Conservation (phyloP, 164 flowering plant species). For the Dillenia suffruticosa region DNA sequence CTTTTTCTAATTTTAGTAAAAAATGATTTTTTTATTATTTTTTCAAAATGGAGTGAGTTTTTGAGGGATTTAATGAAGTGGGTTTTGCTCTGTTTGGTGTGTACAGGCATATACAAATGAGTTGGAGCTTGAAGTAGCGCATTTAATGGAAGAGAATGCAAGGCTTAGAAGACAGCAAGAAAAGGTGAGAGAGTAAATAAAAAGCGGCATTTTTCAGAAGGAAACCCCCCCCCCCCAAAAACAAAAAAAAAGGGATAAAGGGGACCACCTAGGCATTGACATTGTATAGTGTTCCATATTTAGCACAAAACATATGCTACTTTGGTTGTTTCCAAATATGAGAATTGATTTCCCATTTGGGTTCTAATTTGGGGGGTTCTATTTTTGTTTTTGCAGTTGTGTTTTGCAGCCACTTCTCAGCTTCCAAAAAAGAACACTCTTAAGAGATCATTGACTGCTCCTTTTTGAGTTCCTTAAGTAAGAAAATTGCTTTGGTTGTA, state of each 20-base stretch:
- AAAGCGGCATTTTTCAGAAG: not conserved
- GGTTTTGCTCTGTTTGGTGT: not conserved
- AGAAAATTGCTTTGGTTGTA: too few species aligned
- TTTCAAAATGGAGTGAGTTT: not conserved
- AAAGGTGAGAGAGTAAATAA: slow-evolving; percentile 18
- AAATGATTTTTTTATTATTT: not conserved
- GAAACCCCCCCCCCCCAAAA: too few species aligned
- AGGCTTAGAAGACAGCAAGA: slow-evolving; percentile 41
- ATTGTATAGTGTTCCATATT: not conserved
- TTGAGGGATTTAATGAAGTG: not conserved
- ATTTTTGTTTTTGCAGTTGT: slow-evolving; percentile 15
- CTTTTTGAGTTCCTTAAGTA: slow-evolving; percentile 35
- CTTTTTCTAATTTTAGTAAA: not conserved
- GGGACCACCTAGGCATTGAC: not conserved
- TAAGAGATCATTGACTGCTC: slow-evolving; percentile 46
- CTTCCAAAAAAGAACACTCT: slow-evolving; percentile 31
- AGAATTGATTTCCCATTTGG: not conserved
- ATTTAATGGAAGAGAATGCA: slow-evolving; percentile 53
- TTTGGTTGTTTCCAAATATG: not conserved
- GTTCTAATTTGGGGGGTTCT: not conserved
- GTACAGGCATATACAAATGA: slow-evolving; percentile 62
- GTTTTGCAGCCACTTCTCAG: slow-evolving; percentile 26
- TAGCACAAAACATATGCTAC: not conserved
- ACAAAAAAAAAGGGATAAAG: too few species aligned
- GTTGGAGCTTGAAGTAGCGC: slow-evolving; percentile 51